These are phyloP conservation scores for Glarea lozoyensis DNA, from an alignment of 495 filamentous ascomycete species.

Conservation along the genomic window DNA sequence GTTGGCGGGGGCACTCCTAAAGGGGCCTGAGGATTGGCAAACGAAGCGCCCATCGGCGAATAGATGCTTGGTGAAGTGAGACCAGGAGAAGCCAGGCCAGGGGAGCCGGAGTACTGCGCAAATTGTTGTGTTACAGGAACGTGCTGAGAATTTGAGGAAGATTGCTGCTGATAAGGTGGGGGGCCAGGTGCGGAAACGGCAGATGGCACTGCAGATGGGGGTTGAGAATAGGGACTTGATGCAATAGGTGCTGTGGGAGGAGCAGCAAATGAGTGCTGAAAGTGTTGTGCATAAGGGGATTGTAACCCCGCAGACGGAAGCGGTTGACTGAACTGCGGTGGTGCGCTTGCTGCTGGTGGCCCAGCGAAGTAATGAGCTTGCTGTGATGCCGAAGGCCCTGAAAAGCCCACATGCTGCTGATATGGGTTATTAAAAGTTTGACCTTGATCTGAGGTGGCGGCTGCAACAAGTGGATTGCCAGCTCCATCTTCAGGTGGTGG, in stretches of 20 bases:
- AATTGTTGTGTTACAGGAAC: conserved; percentile 12
- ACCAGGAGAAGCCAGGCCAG: conserved; percentile 15
- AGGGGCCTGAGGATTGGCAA: conserved; percentile 7
- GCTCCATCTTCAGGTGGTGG: conserved; percentile 65
- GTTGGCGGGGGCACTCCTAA: conserved; percentile 18
- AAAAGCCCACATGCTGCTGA: conserved; percentile 8
- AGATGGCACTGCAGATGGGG: conserved; percentile 25
- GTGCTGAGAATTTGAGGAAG: neutral
- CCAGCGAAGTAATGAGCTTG: conserved; percentile 17
- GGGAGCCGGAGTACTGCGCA: conserved; percentile 23
- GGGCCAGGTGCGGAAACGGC: conserved; percentile 21
- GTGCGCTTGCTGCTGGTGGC: neutral
- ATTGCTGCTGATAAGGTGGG: conserved; percentile 16
- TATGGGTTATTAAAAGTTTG: conserved; percentile 25
- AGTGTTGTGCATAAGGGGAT: conserved; percentile 17
- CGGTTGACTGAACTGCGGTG: conserved; percentile 8
- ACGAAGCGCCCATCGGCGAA: conserved; percentile 10
- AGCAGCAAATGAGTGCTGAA: conserved; percentile 14
- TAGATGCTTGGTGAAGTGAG: conserved; percentile 16
- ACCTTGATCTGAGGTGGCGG: conserved; percentile 55
- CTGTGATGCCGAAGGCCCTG: conserved; percentile 16
- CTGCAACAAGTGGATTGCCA: conserved; percentile 63
- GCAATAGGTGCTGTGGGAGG: conserved; percentile 10
- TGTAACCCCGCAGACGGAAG: conserved; percentile 6
- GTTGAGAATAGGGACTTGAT: conserved; percentile 22